Conservation (phyloP, 1,284 basidiomycete species). For the Fomitopsis schrenkii region DNA sequence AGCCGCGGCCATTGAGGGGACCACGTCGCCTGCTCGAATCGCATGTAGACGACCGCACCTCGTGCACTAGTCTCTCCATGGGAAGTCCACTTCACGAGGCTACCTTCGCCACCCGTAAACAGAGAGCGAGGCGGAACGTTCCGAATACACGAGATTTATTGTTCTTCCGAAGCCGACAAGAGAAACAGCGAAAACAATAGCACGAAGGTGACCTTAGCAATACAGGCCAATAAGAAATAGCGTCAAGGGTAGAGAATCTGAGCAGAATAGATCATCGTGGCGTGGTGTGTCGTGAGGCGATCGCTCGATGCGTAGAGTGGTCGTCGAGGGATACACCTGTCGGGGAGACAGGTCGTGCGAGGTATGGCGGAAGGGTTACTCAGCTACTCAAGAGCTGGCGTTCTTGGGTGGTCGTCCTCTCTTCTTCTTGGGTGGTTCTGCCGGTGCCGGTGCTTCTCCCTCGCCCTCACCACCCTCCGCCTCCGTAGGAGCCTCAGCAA, state of each 20-base stretch:
- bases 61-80: not conserved
- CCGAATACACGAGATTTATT: not conserved
- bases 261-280: not conserved
- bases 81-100: not conserved
- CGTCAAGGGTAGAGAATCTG: not conserved
- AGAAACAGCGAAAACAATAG: not conserved
- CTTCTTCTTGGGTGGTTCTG: constrained; percentile 50
- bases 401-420: constrained; percentile 69
- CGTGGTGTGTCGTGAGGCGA: not conserved
- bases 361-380: not conserved
- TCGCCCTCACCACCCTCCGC: constrained; percentile 35
- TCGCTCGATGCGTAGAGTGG: not conserved
- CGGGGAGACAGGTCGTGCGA: not conserved
- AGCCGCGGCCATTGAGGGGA: not conserved
- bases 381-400: constrained; percentile 12
- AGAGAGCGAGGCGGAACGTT: not conserved
- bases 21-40: not conserved
- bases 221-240: not conserved
- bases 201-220: not conserved
- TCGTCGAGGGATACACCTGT: not conserved
- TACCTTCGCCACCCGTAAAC: not conserved
- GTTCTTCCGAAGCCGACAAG: not conserved
- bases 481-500: constrained; percentile 6
- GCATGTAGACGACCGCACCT: not conserved
- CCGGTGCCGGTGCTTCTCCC: constrained; percentile 15